Evolutionary conservation across 139 green algal genomes (phyloP).

Genomic region (Coelastrella sp.): DNA sequence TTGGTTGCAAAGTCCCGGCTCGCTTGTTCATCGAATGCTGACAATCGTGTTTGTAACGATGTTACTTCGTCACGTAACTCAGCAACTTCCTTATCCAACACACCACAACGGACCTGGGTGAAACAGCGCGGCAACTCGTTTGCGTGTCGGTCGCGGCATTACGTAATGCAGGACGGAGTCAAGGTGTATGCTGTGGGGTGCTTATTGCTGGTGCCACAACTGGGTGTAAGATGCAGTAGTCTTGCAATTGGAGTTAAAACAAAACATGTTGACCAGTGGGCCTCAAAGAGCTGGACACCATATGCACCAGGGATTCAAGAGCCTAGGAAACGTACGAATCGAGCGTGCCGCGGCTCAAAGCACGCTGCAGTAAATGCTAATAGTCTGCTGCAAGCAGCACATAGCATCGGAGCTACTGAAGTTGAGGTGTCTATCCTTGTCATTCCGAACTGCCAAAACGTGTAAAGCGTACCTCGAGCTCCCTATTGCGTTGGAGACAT

Average conservation of each 20-base stretch:
- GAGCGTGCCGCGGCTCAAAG: too few species aligned
- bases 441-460: not conserved
- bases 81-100: conserved; percentile 82
- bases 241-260: too few species aligned
- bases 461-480: conserved; percentile 59
- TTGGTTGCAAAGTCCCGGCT: conserved; percentile 49
- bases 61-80: conserved; percentile 81
- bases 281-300: too few species aligned
- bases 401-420: too few species aligned
- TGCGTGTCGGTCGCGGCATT: not conserved
- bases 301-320: too few species aligned
- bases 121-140: not conserved
- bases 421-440: not conserved
- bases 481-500: conserved; percentile 55
- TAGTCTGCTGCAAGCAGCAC: too few species aligned
- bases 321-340: too few species aligned
- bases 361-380: too few species aligned
- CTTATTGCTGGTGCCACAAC: too few species aligned
- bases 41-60: conserved; percentile 42
- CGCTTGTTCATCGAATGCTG: conserved; percentile 36
- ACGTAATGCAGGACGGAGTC: not conserved
- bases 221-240: too few species aligned
- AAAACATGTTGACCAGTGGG: too few species aligned
- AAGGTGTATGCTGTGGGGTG: too few species aligned
- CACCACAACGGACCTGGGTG: conserved; percentile 70